Evolutionary conservation across 345 rosid genomes (phyloP), one percentile per base, ranked within the genome.

Genomic region (Linum trigynum): DNA sequence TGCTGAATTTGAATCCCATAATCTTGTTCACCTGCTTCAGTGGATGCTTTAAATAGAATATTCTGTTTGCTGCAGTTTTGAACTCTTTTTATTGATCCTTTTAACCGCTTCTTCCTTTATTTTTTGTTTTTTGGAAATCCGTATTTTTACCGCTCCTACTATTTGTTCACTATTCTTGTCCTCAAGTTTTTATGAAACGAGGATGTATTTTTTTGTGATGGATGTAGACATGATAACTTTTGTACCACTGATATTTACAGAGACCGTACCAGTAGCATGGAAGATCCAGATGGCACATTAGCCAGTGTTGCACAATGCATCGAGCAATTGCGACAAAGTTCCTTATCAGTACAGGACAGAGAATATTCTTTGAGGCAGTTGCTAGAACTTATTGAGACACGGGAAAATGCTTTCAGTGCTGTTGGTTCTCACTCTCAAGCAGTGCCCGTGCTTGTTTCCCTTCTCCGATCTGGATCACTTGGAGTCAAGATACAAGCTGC

Each of bases 351-450:
- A 66, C 97, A 87, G 79, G 99, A 95, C 84, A 87, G 82, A 80
- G 99, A 91, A 66, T 75, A 80, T 76, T 85, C 87, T 57, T 74
- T 95, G 85, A 87, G 78, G 83, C 99, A 91, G 75, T 80, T 91
- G 76, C 81, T 86, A 57, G 99, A 91, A 74, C 99, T 95, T 67
- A 89, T 91, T 57, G 89, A 91, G 67, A 89, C 87, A 39, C 96
- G 94, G 68, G 98, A 91, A 77, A 86, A 85, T 75, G 99, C 98
- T 64, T 89, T 91, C 80, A 85, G 99, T 72, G 99, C 99, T 73
- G 99, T 95, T 61, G 98, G 96, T 65, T 91, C 99, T 71, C 99
- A 95, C 78, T 95, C 98, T 70, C 99, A 95, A 78, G 99, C 99
- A 67, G 99, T 95, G 71, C 99, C 99, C 23, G 99, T 95, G 56